phyloP scores from a whole-genome alignment of 257 asterid species.

The Eustoma russellianum region DNA sequence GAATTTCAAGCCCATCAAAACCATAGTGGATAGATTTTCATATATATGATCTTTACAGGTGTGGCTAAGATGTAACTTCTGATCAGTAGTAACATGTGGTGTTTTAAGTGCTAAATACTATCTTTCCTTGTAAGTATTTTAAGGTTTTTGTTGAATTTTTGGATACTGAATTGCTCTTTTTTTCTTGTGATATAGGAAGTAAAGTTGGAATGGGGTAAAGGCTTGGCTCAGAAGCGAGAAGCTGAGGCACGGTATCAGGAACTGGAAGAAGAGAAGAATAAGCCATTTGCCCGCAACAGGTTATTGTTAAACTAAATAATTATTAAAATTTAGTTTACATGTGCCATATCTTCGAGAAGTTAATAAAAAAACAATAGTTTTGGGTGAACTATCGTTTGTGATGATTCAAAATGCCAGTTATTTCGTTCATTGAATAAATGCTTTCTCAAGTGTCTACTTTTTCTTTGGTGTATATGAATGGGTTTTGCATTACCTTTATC shows the following conservation, averaged over 20 bases:
- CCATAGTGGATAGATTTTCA: too few species aligned
- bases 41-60: too few species aligned
- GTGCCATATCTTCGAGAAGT: not conserved
- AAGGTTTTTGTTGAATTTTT: not conserved
- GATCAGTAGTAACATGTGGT: too few species aligned
- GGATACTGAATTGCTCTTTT: not conserved
- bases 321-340: not conserved
- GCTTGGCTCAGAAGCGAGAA: constrained; percentile 88
- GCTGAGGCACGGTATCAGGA: constrained; percentile 68
- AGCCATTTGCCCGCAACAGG: constrained; percentile 94
- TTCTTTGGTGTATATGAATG: too few species aligned
- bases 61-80: too few species aligned
- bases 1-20: too few species aligned
- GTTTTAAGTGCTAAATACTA: too few species aligned
- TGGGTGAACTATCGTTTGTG: too few species aligned
- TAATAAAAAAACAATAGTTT: not conserved
- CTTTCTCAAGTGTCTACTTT: not conserved
- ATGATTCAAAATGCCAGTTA: too few species aligned
- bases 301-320: constrained; percentile 8
- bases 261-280: constrained; percentile 75
- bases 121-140: not conserved
- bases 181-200: constrained; percentile 42
- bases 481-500: too few species aligned
- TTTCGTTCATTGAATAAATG: not conserved
- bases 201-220: constrained; percentile 92